phyloP scores from a whole-genome alignment of 164 flowering plant species.

The Malania oleifera region DNA sequence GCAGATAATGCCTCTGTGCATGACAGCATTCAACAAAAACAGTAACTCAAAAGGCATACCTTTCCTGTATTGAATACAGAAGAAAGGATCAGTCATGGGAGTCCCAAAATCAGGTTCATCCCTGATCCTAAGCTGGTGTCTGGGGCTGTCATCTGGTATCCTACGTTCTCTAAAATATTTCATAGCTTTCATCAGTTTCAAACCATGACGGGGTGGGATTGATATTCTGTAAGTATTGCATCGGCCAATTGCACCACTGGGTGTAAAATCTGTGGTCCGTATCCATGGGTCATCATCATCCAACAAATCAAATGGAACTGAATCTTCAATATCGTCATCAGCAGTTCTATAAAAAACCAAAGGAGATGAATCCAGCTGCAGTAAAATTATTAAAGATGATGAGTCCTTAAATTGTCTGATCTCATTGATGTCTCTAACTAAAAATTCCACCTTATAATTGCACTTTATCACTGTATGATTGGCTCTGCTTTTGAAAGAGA shows the following conservation, averaged over 20 bases:
- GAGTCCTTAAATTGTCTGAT: slow-evolving; percentile 34
- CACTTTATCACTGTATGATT: slow-evolving; percentile 59
- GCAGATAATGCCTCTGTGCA: slow-evolving; percentile 76
- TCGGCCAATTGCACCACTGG: slow-evolving; percentile 74
- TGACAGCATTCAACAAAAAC: slow-evolving; percentile 68
- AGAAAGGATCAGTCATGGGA: slow-evolving; percentile 47
- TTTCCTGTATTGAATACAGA: slow-evolving; percentile 37
- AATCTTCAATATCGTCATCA: slow-evolving; percentile 68
- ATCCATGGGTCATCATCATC: slow-evolving; percentile 99
- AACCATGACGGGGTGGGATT: slow-evolving; percentile 60
- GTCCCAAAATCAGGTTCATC: slow-evolving; percentile 67
- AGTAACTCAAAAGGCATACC: slow-evolving; percentile 57
- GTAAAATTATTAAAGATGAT: slow-evolving; percentile 32
- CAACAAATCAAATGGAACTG: slow-evolving; percentile 67
- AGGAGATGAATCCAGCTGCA: slow-evolving; percentile 75
- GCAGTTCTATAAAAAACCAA: slow-evolving; percentile 75
- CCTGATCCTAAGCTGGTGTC: slow-evolving; percentile 23
- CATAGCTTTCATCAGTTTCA: slow-evolving; percentile 37
- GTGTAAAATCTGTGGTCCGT: slow-evolving; percentile 82
- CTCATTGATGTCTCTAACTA: slow-evolving; percentile 55
- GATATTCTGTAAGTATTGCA: slow-evolving; percentile 59
- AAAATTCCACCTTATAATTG: slow-evolving; percentile 71
- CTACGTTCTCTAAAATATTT: slow-evolving; percentile 46
- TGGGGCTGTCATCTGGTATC: slow-evolving; percentile 25
- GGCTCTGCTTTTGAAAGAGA: slow-evolving; percentile 40